Percentiles rank a stretch among this genome's conserved stretches.
Conservation (phyloP, 306 rosid species). For the Alnus glutinosa region DNA sequence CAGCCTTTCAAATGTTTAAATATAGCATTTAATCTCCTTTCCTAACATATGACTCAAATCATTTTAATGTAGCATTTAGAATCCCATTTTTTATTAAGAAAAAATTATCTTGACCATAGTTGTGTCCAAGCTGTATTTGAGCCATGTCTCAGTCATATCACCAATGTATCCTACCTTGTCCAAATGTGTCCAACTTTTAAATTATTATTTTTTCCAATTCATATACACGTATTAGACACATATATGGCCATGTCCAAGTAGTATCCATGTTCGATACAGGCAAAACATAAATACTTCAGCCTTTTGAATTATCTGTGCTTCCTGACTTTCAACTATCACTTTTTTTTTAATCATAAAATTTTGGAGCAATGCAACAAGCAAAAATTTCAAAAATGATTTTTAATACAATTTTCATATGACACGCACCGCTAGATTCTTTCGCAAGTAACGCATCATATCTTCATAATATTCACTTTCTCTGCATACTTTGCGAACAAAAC, state of each 20-base stretch:
- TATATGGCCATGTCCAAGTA: neutral
- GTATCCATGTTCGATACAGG: neutral
- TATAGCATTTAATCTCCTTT: neutral
- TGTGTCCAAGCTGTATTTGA: neutral
- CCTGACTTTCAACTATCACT: neutral
- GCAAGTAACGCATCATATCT: conserved; percentile 82
- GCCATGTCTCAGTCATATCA: neutral
- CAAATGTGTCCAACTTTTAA: neutral
- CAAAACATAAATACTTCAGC: neutral
- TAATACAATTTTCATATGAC: conserved; percentile 26
- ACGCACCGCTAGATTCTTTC: conserved; percentile 84
- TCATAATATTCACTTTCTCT: conserved; percentile 90
- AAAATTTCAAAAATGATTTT: conserved; percentile 24
- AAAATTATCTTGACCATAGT: neutral
- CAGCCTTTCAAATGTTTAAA: no score
- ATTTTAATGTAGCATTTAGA: neutral
- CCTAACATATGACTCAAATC: neutral
- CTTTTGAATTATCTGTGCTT: neutral
- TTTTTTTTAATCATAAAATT: neutral
- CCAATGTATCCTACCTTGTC: neutral
- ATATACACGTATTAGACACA: neutral
- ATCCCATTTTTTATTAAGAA: neutral
- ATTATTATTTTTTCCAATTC: neutral
- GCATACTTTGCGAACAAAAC: conserved; percentile 73
- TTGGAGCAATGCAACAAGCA: conserved; percentile 8